These are phyloP conservation scores for Mucor sp. DNA, from an alignment of 371 early-diverging fungal genomes.

Conservation along the genomic window DNA sequence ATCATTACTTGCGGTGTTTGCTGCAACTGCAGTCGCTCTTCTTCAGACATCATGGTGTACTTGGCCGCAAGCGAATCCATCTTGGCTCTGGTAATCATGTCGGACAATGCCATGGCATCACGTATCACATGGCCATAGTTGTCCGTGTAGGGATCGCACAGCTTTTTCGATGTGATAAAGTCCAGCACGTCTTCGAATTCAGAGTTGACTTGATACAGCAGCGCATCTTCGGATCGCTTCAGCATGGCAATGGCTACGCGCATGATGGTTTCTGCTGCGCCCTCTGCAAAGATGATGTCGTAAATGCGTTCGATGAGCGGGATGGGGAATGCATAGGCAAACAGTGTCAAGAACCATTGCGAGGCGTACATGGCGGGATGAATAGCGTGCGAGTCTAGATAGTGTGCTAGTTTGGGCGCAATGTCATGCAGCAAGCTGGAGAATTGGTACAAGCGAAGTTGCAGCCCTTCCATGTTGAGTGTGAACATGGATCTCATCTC, in stretches of 20 bases:
- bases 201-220: conserved; percentile 56
- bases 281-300: conserved; percentile 87
- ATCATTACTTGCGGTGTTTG: not conserved
- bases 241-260: conserved; percentile 87
- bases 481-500: conserved; percentile 84
- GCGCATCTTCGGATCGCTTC: conserved; percentile 67
- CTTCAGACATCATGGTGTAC: not conserved
- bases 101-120: conserved; percentile 76
- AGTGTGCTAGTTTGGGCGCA: conserved; percentile 75
- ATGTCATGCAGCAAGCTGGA: conserved; percentile 75
- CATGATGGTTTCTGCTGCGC: conserved; percentile 85
- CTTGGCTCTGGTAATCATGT: conserved; percentile 65
- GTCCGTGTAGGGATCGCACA: conserved; percentile 76
- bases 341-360: conserved; percentile 91
- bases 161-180: conserved; percentile 62
- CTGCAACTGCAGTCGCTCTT: not conserved
- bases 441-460: conserved; percentile 84
- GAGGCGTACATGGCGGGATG: conserved; percentile 90
- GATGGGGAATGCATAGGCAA: conserved; percentile 86
- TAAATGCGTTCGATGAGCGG: conserved; percentile 75
- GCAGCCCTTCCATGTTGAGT: conserved; percentile 85
- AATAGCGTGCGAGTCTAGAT: conserved; percentile 75
- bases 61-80: conserved; percentile 46
- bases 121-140: conserved; percentile 69
- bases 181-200: conserved; percentile 88